Conservation (phyloP, 345 rosid species). For the Salix arbutifolia region DNA sequence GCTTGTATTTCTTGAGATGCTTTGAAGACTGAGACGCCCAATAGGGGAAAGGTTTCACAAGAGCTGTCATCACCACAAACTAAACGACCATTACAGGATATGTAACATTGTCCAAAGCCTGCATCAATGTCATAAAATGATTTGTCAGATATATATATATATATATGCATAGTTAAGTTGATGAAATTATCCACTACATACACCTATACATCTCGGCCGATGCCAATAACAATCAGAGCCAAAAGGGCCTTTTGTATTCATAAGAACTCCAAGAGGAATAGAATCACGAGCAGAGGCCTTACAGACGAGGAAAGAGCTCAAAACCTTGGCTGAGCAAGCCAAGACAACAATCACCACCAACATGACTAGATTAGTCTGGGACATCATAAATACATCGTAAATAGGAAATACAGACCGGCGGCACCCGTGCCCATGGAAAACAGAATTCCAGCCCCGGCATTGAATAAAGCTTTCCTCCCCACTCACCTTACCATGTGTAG, state of each 20-base stretch:
- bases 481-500: constrained; percentile 5
- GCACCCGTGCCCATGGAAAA: constrained; percentile 14
- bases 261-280: constrained; percentile 41
- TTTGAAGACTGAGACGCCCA: constrained; percentile 25
- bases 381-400: neutral
- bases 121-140: neutral
- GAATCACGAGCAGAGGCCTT: constrained; percentile 26
- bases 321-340: constrained; percentile 27
- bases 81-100: neutral
- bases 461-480: constrained; percentile 8
- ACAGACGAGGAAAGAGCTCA: constrained; percentile 33
- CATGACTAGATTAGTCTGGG: neutral
- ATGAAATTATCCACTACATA: too few relatives aligned
- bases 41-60: constrained; percentile 34
- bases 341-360: neutral
- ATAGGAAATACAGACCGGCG: neutral
- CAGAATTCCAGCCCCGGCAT: constrained; percentile 5
- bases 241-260: constrained; percentile 54
- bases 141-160: neutral
- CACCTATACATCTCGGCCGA: constrained; percentile 10
- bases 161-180: neutral
- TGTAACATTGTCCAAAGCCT: constrained; percentile 4
- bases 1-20: constrained; percentile 19
- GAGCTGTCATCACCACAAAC: constrained; percentile 4
- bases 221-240: constrained; percentile 13